A percentile compares a stretch with the other conserved stretches of the same genome.
These are phyloP conservation scores for Yamadazyma friedrichii DNA, from an alignment of 1,139 yeast species.

Conservation along the genomic window DNA sequence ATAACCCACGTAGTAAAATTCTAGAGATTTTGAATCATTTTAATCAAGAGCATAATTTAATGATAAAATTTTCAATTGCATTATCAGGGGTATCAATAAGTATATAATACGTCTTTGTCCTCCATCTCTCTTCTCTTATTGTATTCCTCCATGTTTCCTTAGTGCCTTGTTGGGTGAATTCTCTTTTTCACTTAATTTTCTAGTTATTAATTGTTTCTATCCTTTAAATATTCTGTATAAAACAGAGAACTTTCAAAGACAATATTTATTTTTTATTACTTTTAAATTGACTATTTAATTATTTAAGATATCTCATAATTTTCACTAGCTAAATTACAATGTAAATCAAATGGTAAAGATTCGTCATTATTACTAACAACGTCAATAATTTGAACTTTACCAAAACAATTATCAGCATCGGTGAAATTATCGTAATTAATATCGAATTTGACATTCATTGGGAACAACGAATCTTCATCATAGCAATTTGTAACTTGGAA, in stretches of 20 bases:
- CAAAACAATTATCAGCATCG: constrained; percentile 41
- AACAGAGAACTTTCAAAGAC: no score
- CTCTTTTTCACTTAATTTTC: no score
- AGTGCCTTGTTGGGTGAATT: no score
- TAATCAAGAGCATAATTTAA: constrained; percentile 33
- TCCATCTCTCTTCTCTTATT: background rate
- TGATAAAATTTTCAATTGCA: constrained; percentile 49
- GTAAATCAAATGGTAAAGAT: constrained; percentile 72
- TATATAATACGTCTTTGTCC: constrained; percentile 4
- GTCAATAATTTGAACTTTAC: constrained; percentile 41
- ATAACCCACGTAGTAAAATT: constrained; percentile 58
- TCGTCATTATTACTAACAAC: constrained; percentile 39
- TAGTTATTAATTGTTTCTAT: no score
- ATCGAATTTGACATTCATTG: constrained; percentile 66
- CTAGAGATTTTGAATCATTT: constrained; percentile 46
- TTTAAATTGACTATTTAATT: no score
- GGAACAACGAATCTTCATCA: constrained; percentile 86
- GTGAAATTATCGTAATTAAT: constrained; percentile 31
- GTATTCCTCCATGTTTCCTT: background rate
- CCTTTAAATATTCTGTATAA: no score
- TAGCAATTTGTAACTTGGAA: constrained; percentile 53
- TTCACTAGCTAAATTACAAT: constrained; percentile 61
- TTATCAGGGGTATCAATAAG: constrained; percentile 47
- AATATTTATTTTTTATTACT: background rate
- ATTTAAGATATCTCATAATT: constrained; percentile 51